These are phyloP conservation scores for Fusarium tanahbumbuense DNA, from an alignment of 2,329 filamentous ascomycete species.

Conservation along the genomic window DNA sequence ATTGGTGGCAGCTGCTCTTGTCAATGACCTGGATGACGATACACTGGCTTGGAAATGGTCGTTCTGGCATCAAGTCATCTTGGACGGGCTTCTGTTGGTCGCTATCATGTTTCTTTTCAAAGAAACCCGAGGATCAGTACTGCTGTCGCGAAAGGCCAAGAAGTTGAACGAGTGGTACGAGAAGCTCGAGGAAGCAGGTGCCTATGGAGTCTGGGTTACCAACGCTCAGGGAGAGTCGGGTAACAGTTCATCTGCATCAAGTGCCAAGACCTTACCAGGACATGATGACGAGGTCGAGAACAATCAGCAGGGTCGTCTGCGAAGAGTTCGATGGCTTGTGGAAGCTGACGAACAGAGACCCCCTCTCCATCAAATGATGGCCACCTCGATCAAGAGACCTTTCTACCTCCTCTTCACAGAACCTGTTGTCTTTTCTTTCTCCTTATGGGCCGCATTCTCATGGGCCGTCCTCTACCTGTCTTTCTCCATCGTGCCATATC, in stretches of 20 bases:
- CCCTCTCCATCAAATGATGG: slow-evolving; percentile 75
- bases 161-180: slow-evolving; percentile 84
- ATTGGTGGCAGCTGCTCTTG: slow-evolving; percentile 76
- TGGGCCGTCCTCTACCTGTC: slow-evolving; percentile 92
- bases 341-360: slow-evolving; percentile 80
- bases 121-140: slow-evolving; percentile 84
- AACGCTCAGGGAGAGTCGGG: slow-evolving; percentile 15
- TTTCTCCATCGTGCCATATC: slow-evolving; percentile 82
- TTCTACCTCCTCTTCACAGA: slow-evolving; percentile 83
- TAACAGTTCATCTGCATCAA: slow-evolving; percentile 40
- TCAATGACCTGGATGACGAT: slow-evolving; percentile 64
- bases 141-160: slow-evolving; percentile 80
- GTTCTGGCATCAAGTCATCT: slow-evolving; percentile 86
- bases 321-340: slow-evolving; percentile 81
- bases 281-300: slow-evolving; percentile 19
- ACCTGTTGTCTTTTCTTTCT: slow-evolving; percentile 86
- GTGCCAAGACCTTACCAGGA: slow-evolving; percentile 28
- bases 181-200: slow-evolving; percentile 72
- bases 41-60: slow-evolving; percentile 81
- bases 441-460: slow-evolving; percentile 87
- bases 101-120: slow-evolving; percentile 77
- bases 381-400: slow-evolving; percentile 78
- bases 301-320: slow-evolving; percentile 26
- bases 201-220: slow-evolving; percentile 60
- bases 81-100: slow-evolving; percentile 68